Percentiles rank a stretch among this genome's conserved stretches.
Conservation (phyloP, 495 filamentous ascomycete species). For the Daldinia decipiens region DNA sequence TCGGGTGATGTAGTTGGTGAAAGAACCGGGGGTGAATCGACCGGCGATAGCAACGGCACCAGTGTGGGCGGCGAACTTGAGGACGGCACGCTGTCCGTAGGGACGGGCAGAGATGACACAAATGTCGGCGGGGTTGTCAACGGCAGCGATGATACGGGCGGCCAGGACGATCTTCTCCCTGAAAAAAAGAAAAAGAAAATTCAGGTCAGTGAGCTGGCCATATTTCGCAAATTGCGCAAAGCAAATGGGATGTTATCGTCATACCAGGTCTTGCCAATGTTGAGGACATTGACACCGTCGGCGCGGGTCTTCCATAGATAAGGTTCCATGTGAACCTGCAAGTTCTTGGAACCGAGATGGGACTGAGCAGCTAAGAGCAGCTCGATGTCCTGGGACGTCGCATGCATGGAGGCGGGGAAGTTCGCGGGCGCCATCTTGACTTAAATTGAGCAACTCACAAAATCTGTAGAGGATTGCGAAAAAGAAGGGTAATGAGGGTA, state of each 20-base stretch:
- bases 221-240: conserved; percentile 38
- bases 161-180: conserved; percentile 99
- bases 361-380: conserved; percentile 96
- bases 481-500: conserved; percentile 61
- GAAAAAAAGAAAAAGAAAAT: conserved; percentile 36
- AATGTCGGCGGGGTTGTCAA: conserved; percentile 99
- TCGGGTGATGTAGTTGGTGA: conserved; percentile 99
- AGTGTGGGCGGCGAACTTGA: conserved; percentile 98
- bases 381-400: conserved; percentile 87
- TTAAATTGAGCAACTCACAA: conserved; percentile 51
- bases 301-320: conserved; percentile 99
- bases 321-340: conserved; percentile 98
- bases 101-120: conserved; percentile 99
- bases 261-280: conserved; percentile 99
- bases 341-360: conserved; percentile 98
- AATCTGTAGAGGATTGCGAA: conserved; percentile 47
- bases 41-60: conserved; percentile 97
- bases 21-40: conserved; percentile 99
- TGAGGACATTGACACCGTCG: conserved; percentile 97
- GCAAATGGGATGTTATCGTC: conserved; percentile 45
- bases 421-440: conserved; percentile 93
- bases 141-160: conserved; percentile 96
- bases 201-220: conserved; percentile 20
- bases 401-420: conserved; percentile 85
- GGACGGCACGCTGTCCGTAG: conserved; percentile 98